Conservation (phyloP, 495 filamentous ascomycete genomes). For the Aspergillus hancockii region DNA sequence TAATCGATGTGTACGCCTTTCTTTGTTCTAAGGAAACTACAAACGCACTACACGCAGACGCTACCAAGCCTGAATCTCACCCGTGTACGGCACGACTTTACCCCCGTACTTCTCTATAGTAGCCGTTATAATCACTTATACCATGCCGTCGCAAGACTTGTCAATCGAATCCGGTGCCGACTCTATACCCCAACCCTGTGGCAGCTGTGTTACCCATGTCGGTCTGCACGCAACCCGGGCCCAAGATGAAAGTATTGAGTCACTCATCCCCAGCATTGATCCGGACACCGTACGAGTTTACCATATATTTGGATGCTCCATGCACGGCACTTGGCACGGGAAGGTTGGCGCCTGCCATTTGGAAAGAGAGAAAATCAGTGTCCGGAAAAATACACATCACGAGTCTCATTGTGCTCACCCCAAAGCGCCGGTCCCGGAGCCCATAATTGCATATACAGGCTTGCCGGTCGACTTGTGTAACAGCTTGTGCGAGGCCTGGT, state of each 20-base stretch:
- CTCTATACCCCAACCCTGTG: slow-evolving; percentile 30
- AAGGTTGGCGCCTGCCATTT: slow-evolving; percentile 12
- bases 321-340: slow-evolving; percentile 38
- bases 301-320: slow-evolving; percentile 35
- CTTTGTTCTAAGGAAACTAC: too few species aligned
- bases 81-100: slow-evolving; percentile 25
- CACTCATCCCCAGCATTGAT: slow-evolving; percentile 43
- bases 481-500: slow-evolving; percentile 38
- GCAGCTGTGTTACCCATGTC: slow-evolving; percentile 48
- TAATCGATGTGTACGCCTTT: too few species aligned
- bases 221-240: slow-evolving; percentile 42
- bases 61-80: slow-evolving; percentile 15
- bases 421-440: slow-evolving; percentile 24
- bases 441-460: slow-evolving; percentile 37
- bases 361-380: too few species aligned
- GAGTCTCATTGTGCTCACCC: too few species aligned
- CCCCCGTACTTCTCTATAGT: slow-evolving; percentile 43
- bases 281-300: slow-evolving; percentile 38
- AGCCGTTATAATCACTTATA: slow-evolving; percentile 34
- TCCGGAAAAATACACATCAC: too few species aligned
- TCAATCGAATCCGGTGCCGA: slow-evolving; percentile 31
- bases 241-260: slow-evolving; percentile 34
- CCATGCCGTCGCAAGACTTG: slow-evolving; percentile 35
- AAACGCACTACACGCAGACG: too few species aligned
- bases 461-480: slow-evolving; percentile 28